These are phyloP conservation scores for Neopestalotiopsis sp. DNA, from an alignment of 2,329 filamentous ascomycete species.

Conservation along the genomic window DNA sequence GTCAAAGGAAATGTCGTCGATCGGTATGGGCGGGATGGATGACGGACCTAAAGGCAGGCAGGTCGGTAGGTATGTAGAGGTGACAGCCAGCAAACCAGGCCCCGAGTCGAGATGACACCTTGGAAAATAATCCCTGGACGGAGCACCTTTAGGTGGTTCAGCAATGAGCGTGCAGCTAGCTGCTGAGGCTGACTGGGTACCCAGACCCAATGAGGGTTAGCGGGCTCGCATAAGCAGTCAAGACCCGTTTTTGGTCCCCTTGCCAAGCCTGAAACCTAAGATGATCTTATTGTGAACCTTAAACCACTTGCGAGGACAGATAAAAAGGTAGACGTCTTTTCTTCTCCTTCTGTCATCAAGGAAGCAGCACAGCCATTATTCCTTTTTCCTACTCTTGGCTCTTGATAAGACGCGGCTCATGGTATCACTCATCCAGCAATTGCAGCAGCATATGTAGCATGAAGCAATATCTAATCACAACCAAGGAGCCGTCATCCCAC, in stretches of 20 bases:
- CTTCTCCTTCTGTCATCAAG: not conserved
- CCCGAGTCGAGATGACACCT: slow-evolving; percentile 4
- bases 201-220: slow-evolving; percentile 1
- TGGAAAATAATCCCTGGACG: slow-evolving; percentile 13
- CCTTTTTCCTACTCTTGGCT: not conserved
- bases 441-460: not conserved
- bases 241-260: slow-evolving; percentile 7
- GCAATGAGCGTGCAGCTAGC: not conserved
- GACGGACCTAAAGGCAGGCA: not conserved
- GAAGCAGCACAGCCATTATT: not conserved
- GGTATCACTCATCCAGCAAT: not conserved
- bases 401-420: not conserved
- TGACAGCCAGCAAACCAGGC: not conserved
- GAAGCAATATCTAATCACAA: not conserved
- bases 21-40: not conserved
- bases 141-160: not conserved
- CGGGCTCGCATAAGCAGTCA: not conserved
- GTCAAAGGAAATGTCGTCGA: not conserved
- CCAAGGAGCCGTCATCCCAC: not conserved
- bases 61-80: too few relatives aligned
- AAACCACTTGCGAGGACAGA: not conserved
- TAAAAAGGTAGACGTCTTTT: not conserved
- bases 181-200: slow-evolving; percentile 16
- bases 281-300: not conserved
- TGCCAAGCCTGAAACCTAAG: slow-evolving; percentile 13